Conservation (phyloP, 2,329 filamentous ascomycete species). For the Colletotrichum scovillei region DNA sequence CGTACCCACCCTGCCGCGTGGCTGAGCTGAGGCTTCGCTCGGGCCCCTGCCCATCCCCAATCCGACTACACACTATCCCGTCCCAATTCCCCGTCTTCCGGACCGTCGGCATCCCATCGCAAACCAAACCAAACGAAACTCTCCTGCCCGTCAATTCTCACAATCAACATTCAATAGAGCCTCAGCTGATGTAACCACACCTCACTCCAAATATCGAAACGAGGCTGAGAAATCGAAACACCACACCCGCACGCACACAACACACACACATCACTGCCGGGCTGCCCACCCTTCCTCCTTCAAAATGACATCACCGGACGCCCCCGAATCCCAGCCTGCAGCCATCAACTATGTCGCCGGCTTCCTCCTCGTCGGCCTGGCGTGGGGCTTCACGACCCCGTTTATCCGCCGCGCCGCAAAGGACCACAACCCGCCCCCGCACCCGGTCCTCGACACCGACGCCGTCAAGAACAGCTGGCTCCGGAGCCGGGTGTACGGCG, state of each 20-base stretch:
- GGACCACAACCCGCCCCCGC: conserved; percentile 73
- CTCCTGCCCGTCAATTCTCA: conserved; percentile 6
- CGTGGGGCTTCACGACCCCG: conserved; percentile 92
- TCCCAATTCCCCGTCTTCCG: background rate
- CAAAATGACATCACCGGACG: conserved; percentile 29
- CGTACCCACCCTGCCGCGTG: conserved; percentile 22
- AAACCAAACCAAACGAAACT: background rate
- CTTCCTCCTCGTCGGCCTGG: conserved; percentile 90
- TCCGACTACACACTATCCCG: conserved; percentile 31
- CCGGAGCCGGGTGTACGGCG: conserved; percentile 69
- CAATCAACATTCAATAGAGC: background rate
- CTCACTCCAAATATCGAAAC: background rate
- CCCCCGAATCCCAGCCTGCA: conserved; percentile 52
- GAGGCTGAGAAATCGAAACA: conserved; percentile 15
- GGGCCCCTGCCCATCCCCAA: background rate
- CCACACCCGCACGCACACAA: background rate
- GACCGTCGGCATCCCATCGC: background rate
- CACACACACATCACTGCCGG: background rate
- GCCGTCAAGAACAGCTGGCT: conserved; percentile 69
- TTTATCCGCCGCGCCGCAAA: conserved; percentile 91
- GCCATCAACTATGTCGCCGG: conserved; percentile 86
- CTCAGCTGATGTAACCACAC: conserved; percentile 15
- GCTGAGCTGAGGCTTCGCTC: conserved; percentile 15
- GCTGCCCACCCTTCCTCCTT: too few species aligned
- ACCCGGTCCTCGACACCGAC: conserved; percentile 63